Conservation (phyloP, 1,284 basidiomycete genomes). For the Ceratobasidium sp. region DNA sequence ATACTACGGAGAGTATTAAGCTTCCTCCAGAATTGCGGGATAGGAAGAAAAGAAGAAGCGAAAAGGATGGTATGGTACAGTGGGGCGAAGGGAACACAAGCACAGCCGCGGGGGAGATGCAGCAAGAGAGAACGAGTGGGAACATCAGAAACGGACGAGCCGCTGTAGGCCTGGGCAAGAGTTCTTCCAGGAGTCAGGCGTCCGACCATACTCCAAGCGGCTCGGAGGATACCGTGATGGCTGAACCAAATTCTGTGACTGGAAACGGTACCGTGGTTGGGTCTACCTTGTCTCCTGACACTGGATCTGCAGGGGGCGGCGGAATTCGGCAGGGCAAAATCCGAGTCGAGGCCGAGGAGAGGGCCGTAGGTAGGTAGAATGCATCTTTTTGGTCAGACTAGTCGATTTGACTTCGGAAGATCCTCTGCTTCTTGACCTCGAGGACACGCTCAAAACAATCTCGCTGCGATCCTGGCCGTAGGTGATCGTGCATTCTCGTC, state of each 20-base stretch:
- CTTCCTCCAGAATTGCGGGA: conserved; percentile 41
- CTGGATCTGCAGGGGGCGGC: conserved; percentile 4
- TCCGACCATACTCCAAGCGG: conserved; percentile 14
- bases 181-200: conserved; percentile 1
- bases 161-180: not conserved
- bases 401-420: conserved; percentile 38
- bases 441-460: conserved; percentile 24
- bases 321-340: conserved; percentile 28
- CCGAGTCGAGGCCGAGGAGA: conserved; percentile 26
- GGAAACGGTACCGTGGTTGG: conserved; percentile 2
- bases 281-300: not conserved
- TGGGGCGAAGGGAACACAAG: conserved; percentile 14
- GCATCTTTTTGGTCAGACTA: not conserved
- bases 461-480: conserved; percentile 34
- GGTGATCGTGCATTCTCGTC: not conserved
- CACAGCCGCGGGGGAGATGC: not conserved
- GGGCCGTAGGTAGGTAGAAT: conserved; percentile 19
- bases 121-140: not conserved
- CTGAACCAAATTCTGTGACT: not conserved
- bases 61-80: conserved; percentile 15
- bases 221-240: conserved; percentile 15
- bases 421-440: conserved; percentile 41
- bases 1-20: conserved; percentile 38
- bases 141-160: not conserved
- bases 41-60: conserved; percentile 23